Base-by-base conservation (phyloP, 2,329 filamentous ascomycete species). In the Penicillium sp. region DNA sequence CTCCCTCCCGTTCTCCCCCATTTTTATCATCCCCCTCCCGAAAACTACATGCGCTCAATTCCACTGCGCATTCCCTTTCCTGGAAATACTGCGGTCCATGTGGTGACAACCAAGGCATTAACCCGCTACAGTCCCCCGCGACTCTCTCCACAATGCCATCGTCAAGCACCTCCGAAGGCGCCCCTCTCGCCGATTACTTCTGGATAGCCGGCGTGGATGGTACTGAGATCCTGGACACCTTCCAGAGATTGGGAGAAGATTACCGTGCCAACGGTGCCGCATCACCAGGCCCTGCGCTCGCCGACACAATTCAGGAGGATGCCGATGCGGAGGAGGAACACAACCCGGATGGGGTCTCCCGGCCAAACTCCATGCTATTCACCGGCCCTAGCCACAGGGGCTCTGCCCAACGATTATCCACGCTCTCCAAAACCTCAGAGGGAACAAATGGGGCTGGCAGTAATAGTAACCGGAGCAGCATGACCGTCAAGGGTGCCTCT, bases 391-490 rank as follows among this genome's bases (percentile, higher is more conserved):
- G 66, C 49, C 59, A 60, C 23, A 70, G 73, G 46, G 71, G 71
- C 52, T 79, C 77, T 4, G 70, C 71, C 48, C 74, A 77, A 57
- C 72, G 75, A 23, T 61, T 75, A 41, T 78, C 77, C 15, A 75
- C 77, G 44, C 68, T 80, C 62, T 85, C 83, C 39, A 75, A 80
- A 40, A 75, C 80, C 66, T 58, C 76, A 68, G 57, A 75, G 70
- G 40, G 71, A 72, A 61, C 60, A 38, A 60, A 78, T 75, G 76
- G 78, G 38, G 73, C 80, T n/a, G 76, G 75, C 54, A 87, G 83
- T 74, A 86, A 86, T 55, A 87, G 85, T 74, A 86, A 86, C 62
- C 77, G 85, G 55, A 87, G 85, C 71, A 87, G 84, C 69, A 73
- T 82, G 49, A 87, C 85, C 18, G 85, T 87, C 66, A 82, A 80